Evolutionary conservation across 805 yeast species (phyloP).

Genomic region (Cyberlindnera amylophila): DNA sequence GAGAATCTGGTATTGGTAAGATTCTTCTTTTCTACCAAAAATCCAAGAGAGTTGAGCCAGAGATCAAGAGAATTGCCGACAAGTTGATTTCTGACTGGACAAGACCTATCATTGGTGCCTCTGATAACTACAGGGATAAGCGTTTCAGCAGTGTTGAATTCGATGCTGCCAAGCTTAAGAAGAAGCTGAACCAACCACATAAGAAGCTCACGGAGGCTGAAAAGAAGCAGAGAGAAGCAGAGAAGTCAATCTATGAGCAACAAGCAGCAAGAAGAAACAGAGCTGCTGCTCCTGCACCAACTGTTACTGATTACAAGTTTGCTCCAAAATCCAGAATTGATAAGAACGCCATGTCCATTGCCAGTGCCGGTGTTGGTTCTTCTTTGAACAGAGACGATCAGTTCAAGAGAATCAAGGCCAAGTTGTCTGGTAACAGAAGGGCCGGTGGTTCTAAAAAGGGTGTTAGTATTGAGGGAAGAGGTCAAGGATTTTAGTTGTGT

Average conservation of each 20-base stretch:
- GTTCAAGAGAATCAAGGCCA: slow-evolving; percentile 66
- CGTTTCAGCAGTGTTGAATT: slow-evolving; percentile 65
- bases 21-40: slow-evolving; percentile 90
- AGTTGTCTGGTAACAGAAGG: slow-evolving; percentile 28
- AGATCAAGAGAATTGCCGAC: slow-evolving; percentile 84
- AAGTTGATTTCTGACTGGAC: slow-evolving; percentile 96
- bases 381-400: slow-evolving; percentile 66
- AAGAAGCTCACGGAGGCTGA: slow-evolving; percentile 5
- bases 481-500: not conserved
- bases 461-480: slow-evolving; percentile 61
- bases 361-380: slow-evolving; percentile 46
- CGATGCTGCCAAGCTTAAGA: slow-evolving; percentile 38
- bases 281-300: slow-evolving; percentile 93
- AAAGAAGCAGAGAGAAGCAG: slow-evolving; percentile 27
- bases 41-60: slow-evolving; percentile 82
- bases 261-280: slow-evolving; percentile 88
- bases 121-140: slow-evolving; percentile 90
- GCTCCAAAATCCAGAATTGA: slow-evolving; percentile 77
- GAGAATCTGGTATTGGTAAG: slow-evolving; percentile 93
- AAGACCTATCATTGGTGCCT: slow-evolving; percentile 92
- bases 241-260: slow-evolving; percentile 73
- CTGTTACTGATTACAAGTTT: slow-evolving; percentile 82
- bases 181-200: slow-evolving; percentile 13
- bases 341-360: slow-evolving; percentile 32
- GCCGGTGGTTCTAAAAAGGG: slow-evolving; percentile 42